Conservation (phyloP, 495 filamentous ascomycete genomes). For the Neurospora sp. region DNA sequence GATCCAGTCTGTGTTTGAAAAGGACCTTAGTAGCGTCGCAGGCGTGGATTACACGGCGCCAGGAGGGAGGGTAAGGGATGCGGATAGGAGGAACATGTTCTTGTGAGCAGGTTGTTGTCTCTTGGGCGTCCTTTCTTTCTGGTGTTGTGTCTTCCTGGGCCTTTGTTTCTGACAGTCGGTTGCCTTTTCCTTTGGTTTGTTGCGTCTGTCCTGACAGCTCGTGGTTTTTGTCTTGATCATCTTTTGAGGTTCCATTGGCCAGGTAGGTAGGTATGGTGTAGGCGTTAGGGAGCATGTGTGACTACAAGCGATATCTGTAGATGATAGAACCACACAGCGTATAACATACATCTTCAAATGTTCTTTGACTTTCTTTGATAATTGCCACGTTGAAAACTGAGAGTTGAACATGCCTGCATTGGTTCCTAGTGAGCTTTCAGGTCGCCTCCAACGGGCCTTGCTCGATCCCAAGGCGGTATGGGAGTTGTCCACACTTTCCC, state of each 20-base stretch:
- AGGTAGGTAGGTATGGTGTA: not conserved
- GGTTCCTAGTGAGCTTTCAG: too few relatives aligned
- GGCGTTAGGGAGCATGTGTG: not conserved
- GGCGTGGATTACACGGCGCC: slow-evolving; percentile 26
- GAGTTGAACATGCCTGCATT: not conserved
- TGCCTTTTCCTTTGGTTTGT: not conserved
- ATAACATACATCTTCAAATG: not conserved
- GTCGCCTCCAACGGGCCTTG: too few relatives aligned
- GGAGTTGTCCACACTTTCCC: too few relatives aligned
- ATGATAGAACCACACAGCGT: not conserved
- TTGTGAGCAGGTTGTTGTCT: slow-evolving; percentile 7
- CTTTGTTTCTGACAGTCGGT: not conserved
- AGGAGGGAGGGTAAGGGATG: slow-evolving; percentile 16
- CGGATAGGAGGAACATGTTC: slow-evolving; percentile 21
- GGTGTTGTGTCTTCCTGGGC: not conserved
- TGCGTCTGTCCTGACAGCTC: not conserved
- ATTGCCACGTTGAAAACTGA: not conserved
- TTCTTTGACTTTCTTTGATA: not conserved
- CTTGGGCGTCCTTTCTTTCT: not conserved
- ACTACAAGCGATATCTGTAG: not conserved
- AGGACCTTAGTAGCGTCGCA: slow-evolving; percentile 18
- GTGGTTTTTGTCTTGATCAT: not conserved
- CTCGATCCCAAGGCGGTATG: too few relatives aligned
- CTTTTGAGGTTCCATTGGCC: not conserved
- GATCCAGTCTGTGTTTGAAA: slow-evolving; percentile 26